Evolutionary conservation across 805 yeast species (phyloP), one percentile per base, ranked within the genome.

Genomic region (Yarrowia phangngaensis): DNA sequence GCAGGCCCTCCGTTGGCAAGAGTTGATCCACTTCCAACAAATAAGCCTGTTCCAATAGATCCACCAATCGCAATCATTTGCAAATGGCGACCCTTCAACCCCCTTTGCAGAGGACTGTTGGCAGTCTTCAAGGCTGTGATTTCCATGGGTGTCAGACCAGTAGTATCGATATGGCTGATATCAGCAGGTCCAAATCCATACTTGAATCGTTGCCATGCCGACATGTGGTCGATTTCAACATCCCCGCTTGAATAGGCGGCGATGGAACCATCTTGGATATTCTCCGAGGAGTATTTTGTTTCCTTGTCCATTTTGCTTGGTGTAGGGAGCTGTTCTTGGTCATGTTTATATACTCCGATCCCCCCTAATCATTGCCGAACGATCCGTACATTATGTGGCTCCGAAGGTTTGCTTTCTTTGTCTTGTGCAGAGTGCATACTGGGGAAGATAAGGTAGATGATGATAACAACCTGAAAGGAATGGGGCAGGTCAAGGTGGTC

Each of bases 1-100:
- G 75, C 84, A 9, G 75, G 74, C 13, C 78, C 78, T 51, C 76
- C 77, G 12, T 56, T 58, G 23, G 64, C 61, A 43, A 75, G 63
- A 9, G 77, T 65, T 28, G 66, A 66, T 19, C 80, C 79, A 1
- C 75, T 65, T 29, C 79, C 75, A 24, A 78, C 66, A 60, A 75
- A 79, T 28, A 79, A 63, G 56, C 84, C 84, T 20, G 90, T 81
- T 59, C 95, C 95, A 52, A 85, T 80, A 47, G 90, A 81, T 48
- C 89, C 85, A 51, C 88, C 88, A 50, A 84, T 69, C 20, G 89
- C 84, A 59, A 84, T n/a, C n/a, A n/a, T n/a, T 56, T 64, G 64
- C 92, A 65, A 47, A 52, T 65, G 70, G 12, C 70, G 60, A 8
- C 57, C 58, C 51, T 64, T 64, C 35, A 65, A 59, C n/a, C 51